These are phyloP conservation scores for Cordyceps cateniannulata DNA, from an alignment of 2,329 filamentous ascomycete species.

Conservation along the genomic window DNA sequence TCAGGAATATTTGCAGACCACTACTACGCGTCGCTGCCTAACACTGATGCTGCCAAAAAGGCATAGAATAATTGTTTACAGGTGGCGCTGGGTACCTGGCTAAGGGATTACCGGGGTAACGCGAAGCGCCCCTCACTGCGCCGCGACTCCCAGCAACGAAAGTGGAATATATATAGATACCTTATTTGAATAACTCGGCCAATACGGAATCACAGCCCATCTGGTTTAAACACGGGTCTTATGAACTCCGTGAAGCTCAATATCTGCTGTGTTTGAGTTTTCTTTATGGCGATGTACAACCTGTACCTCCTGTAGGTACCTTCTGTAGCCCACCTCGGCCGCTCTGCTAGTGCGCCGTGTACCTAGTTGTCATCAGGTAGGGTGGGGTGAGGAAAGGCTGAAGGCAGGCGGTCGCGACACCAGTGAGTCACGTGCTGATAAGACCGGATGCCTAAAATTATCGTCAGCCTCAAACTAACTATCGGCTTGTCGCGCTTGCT, in stretches of 20 bases:
- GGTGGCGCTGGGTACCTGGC: constrained; percentile 2
- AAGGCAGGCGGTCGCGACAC: neutral
- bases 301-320: no score
- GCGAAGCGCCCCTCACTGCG: neutral
- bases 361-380: neutral
- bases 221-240: no score
- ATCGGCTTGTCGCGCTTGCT: neutral
- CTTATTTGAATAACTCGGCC: neutral
- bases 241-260: no score
- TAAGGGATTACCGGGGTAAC: constrained; percentile 12
- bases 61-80: neutral
- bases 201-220: neutral
- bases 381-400: no score
- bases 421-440: constrained; percentile 13
- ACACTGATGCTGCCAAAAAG: neutral
- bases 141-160: neutral
- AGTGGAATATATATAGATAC: neutral
- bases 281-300: neutral
- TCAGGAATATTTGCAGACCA: neutral
- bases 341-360: neutral
- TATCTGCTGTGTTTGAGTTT: neutral
- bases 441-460: constrained; percentile 7
- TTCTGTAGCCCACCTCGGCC: neutral
- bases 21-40: neutral
- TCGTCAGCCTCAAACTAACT: neutral